Conservation (phyloP, 768 basidiomycete species). For the Neoboletus magnificus region DNA sequence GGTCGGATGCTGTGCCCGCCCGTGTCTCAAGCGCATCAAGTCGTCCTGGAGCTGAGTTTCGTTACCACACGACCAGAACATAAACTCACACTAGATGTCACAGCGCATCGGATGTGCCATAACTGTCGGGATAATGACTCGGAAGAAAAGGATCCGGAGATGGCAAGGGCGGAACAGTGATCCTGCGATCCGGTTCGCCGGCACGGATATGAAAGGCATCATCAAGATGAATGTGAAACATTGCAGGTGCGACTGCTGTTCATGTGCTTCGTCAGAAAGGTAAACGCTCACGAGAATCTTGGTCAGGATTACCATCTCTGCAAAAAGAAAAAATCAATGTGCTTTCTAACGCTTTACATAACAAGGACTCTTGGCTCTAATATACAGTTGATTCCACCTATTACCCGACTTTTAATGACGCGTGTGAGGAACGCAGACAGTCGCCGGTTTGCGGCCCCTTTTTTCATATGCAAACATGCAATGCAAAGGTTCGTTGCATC, state of each 20-base stretch:
- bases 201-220: background rate
- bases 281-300: background rate
- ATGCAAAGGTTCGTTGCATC: background rate
- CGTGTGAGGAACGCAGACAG: background rate
- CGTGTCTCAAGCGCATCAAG: constrained; percentile 1
- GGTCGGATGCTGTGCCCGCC: constrained; percentile 4
- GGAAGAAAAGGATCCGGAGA: background rate
- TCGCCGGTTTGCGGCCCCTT: background rate
- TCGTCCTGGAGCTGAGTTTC: constrained; percentile 1
- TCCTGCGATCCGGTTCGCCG: background rate
- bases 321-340: too few relatives aligned
- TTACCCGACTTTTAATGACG: too few relatives aligned
- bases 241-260: background rate
- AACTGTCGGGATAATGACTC: background rate
- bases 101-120: background rate
- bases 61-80: background rate
- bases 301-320: background rate
- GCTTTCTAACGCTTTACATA: too few relatives aligned
- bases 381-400: background rate
- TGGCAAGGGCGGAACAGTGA: background rate
- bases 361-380: background rate
- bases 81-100: background rate
- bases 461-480: background rate
- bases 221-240: background rate
- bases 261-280: background rate